Evolutionary conservation across 2,329 filamentous ascomycete species (phyloP).

Genomic region (Penicillium sp.): DNA sequence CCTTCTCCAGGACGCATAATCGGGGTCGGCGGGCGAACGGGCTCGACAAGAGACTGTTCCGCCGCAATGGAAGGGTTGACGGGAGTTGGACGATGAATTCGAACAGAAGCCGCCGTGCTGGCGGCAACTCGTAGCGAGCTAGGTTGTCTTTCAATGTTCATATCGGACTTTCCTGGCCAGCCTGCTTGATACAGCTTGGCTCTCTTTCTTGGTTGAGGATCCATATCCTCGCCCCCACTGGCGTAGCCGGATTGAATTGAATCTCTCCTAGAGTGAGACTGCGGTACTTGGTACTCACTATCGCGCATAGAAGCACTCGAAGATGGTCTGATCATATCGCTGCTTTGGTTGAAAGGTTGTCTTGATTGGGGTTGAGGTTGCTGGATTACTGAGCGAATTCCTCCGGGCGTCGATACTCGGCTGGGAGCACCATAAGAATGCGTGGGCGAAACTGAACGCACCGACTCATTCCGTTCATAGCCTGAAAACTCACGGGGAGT

Average conservation of each 20-base stretch:
- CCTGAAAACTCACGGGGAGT: conserved; percentile 42
- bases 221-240: conserved; percentile 69
- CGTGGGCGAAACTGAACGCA: conserved; percentile 40
- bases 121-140: conserved; percentile 88
- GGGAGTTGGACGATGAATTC: conserved; percentile 73
- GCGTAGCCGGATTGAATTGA: conserved; percentile 61
- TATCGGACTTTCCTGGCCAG: conserved; percentile 66
- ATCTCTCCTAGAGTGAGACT: conserved; percentile 31
- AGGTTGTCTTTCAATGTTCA: conserved; percentile 67
- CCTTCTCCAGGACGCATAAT: conserved; percentile 36
- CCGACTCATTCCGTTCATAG: conserved; percentile 28
- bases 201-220: conserved; percentile 69
- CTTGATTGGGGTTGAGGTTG: conserved; percentile 28
- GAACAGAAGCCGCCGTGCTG: conserved; percentile 83
- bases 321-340: conserved; percentile 57
- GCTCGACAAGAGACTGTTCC: conserved; percentile 41
- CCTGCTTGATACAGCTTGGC: conserved; percentile 74
- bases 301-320: conserved; percentile 59
- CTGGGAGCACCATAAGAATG: conserved; percentile 38
- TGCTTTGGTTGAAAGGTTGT: conserved; percentile 36
- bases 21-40: conserved; percentile 49
- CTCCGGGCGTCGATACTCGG: conserved; percentile 39
- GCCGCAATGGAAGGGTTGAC: conserved; percentile 39
- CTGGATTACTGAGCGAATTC: conserved; percentile 24
- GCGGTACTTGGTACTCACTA: conserved; percentile 29